These are phyloP conservation scores for Turnera subulata DNA, from an alignment of 345 rosid genomes.

Conservation along the genomic window DNA sequence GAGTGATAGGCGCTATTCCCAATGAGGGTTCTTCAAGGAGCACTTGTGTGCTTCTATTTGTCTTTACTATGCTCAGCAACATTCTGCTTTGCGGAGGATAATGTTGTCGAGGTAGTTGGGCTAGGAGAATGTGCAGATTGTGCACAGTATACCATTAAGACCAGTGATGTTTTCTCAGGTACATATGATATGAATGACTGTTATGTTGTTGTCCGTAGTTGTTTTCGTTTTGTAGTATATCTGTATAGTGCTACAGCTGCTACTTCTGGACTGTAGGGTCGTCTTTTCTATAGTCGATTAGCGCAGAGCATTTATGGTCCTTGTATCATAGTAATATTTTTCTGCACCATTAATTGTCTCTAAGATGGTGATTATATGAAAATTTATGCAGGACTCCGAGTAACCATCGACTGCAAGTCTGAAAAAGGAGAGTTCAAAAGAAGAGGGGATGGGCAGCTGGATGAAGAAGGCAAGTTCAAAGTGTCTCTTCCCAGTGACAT, in stretches of 20 bases:
- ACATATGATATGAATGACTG: no score
- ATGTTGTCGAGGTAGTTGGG: slow-evolving; percentile 53
- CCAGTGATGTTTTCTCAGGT: slow-evolving; percentile 62
- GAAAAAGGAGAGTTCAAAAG: slow-evolving; percentile 51
- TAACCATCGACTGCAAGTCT: slow-evolving; percentile 64
- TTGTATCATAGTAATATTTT: no score
- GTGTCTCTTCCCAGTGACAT: slow-evolving; percentile 49
- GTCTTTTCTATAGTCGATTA: no score
- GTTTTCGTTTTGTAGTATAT: no score
- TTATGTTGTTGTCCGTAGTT: no score
- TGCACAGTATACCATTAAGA: slow-evolving; percentile 28
- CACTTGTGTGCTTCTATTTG: slow-evolving; percentile 39
- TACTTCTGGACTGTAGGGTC: no score
- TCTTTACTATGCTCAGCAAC: slow-evolving; percentile 28
- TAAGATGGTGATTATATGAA: no score
- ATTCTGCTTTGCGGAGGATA: slow-evolving; percentile 36
- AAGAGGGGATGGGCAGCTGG: slow-evolving; percentile 52
- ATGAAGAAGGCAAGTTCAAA: slow-evolving; percentile 54
- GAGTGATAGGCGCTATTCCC: slow-evolving; percentile 33
- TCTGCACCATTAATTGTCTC: no score
- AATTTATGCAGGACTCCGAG: slow-evolving; percentile 50
- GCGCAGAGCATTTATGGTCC: no score
- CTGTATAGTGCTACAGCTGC: no score
- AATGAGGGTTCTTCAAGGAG: slow-evolving; percentile 52
- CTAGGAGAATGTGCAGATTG: slow-evolving; percentile 64